A percentile compares a stretch with the other conserved stretches of the same genome.
phyloP scores from a whole-genome alignment of 2,329 filamentous ascomycete species.

The Stenocarpella maydis region DNA sequence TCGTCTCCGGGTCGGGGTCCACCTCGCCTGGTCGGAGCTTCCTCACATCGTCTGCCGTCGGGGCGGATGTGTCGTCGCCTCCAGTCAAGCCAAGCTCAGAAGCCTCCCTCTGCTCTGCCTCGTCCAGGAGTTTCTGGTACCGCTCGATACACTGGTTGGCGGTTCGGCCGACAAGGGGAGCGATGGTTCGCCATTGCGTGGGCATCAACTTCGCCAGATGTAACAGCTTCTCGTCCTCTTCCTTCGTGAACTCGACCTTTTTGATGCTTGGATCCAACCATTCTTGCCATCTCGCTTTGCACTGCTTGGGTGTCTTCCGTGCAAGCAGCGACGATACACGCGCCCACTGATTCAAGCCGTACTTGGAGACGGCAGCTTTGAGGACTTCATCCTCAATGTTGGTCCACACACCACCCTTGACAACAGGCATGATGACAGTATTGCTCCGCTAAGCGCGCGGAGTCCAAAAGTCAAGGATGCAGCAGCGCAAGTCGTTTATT shows the following conservation, averaged over 20 bases:
- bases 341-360: conserved; percentile 97
- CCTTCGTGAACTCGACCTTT: conserved; percentile 98
- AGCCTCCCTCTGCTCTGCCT: conserved; percentile 88
- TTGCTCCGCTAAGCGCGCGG: not conserved
- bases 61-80: conserved; percentile 85
- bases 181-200: conserved; percentile 98
- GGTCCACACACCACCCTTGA: conserved; percentile 79
- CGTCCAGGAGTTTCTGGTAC: conserved; percentile 95
- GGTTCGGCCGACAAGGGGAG: conserved; percentile 93
- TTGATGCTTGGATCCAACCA: conserved; percentile 98
- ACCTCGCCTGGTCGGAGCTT: conserved; percentile 89
- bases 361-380: conserved; percentile 93
- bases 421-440: conserved; percentile 68
- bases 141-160: conserved; percentile 97
- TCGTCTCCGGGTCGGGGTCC: conserved; percentile 96
- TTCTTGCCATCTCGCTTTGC: conserved; percentile 98
- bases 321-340: conserved; percentile 96
- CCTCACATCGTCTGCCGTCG: conserved; percentile 91
- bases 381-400: conserved; percentile 94
- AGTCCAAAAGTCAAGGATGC: not conserved
- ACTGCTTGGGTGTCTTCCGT: conserved; percentile 98
- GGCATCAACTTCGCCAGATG: conserved; percentile 98
- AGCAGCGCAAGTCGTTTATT: not conserved
- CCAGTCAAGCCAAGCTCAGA: conserved; percentile 84
- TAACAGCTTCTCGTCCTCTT: conserved; percentile 96